Conservation (phyloP, 305 asterid genomes). For the Fraxinus dipetala region DNA sequence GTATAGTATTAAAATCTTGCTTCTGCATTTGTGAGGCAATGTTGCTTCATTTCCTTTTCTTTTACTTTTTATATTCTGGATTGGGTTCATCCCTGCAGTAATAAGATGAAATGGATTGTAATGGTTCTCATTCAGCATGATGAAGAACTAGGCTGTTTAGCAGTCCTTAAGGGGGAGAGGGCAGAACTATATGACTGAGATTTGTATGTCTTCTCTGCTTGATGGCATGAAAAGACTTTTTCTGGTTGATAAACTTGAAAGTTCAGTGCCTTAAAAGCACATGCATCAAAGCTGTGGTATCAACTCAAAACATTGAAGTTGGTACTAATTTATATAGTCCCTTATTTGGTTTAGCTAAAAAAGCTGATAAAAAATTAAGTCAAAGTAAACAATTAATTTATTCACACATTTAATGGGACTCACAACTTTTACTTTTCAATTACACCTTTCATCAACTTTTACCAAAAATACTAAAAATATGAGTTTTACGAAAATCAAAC, state of each 20-base stretch:
- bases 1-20: background rate
- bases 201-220: background rate
- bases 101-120: background rate
- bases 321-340: background rate
- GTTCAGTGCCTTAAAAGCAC: background rate
- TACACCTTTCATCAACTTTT: too few species aligned
- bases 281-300: background rate
- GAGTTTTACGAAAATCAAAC: too few species aligned
- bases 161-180: background rate
- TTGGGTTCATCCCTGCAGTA: background rate
- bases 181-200: background rate
- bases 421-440: too few species aligned
- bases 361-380: too few species aligned
- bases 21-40: background rate
- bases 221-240: background rate
- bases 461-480: too few species aligned
- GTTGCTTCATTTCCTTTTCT: background rate
- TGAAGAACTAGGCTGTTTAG: background rate
- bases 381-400: too few species aligned
- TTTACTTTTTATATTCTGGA: background rate
- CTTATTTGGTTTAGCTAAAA: too few species aligned
- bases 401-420: too few species aligned
- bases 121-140: background rate
- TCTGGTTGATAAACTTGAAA: background rate
- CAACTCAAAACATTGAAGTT: background rate